Conservation (phyloP, 2,329 filamentous ascomycete species). For the Claviceps sp. region DNA sequence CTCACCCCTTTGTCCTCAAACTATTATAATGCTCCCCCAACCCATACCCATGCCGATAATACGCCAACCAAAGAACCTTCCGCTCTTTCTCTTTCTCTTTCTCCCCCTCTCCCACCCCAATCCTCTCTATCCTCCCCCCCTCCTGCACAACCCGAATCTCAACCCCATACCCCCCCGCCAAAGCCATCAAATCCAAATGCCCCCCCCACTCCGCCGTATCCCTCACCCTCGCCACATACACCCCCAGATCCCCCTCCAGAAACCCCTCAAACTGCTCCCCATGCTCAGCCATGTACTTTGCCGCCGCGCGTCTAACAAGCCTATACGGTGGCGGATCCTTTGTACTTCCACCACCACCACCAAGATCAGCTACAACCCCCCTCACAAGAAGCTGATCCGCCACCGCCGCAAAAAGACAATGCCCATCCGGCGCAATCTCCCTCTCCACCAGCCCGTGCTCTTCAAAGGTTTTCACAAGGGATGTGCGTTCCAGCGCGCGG, state of each 20-base stretch:
- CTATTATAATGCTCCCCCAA: slow-evolving; percentile 97
- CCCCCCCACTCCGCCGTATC: slow-evolving; percentile 95
- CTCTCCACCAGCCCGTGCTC: slow-evolving; percentile 55
- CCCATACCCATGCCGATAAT: slow-evolving; percentile 88
- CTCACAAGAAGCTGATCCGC: slow-evolving; percentile 5
- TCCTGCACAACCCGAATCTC: slow-evolving; percentile 79
- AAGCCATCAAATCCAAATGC: slow-evolving; percentile 74
- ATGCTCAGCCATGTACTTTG: slow-evolving; percentile 62
- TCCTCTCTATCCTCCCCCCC: slow-evolving; percentile 57
- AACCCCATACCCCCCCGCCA: slow-evolving; percentile 68
- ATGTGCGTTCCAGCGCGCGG: slow-evolving; percentile 52
- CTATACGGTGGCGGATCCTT: slow-evolving; percentile 38
- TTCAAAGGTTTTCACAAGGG: slow-evolving; percentile 56
- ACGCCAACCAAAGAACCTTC: slow-evolving; percentile 67
- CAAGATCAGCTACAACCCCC: neutral
- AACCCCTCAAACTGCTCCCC: slow-evolving; percentile 76
- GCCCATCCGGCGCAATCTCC: slow-evolving; percentile 78
- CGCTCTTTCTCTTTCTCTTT: slow-evolving; percentile 26
- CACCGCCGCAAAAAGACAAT: slow-evolving; percentile 77
- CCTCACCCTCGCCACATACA: slow-evolving; percentile 62
- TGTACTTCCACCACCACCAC: slow-evolving; percentile 10
- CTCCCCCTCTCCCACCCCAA: slow-evolving; percentile 34
- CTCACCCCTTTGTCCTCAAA: slow-evolving; percentile 36
- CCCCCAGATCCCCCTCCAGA: slow-evolving; percentile 63
- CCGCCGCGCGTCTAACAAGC: slow-evolving; percentile 55